phyloP scores from a whole-genome alignment of 306 rosid species.

The Pyrus pyrifolia region DNA sequence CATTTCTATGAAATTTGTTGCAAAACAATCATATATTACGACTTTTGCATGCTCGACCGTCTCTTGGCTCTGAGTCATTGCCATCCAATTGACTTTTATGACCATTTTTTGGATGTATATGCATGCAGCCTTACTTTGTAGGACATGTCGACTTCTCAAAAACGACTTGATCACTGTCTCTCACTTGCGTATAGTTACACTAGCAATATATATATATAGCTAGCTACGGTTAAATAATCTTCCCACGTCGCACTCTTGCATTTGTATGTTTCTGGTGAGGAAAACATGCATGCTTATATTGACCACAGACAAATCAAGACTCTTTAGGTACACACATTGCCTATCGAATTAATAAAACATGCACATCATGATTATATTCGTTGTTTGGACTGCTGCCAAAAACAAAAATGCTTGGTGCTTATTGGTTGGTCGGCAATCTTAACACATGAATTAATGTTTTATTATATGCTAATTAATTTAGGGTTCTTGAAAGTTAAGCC shows the following conservation, averaged over 20 bases:
- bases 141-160: constrained; percentile 2
- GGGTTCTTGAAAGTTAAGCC: too few relatives aligned
- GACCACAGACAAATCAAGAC: constrained; percentile 1
- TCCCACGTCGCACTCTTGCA: neutral
- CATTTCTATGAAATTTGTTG: constrained; percentile 17
- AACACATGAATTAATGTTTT: neutral
- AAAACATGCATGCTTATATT: constrained; percentile 1
- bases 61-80: neutral
- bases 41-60: neutral
- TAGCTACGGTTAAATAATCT: neutral
- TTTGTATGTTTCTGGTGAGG: constrained; percentile 9
- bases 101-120: neutral
- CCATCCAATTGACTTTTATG: constrained; percentile 17
- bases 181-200: too few relatives aligned
- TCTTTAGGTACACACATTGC: neutral
- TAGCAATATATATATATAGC: too few relatives aligned
- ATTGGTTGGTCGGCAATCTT: neutral
- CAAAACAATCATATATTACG: constrained; percentile 14
- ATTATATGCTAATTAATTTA: too few relatives aligned
- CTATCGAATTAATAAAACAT: neutral
- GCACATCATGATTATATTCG: neutral
- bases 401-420: neutral
- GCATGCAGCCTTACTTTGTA: neutral
- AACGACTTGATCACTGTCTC: constrained; percentile 8
- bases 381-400: neutral